Percentiles rank a stretch among this genome's conserved stretches.
Conservation (phyloP, 805 yeast genomes). For the Kazachstania kunashirensis region DNA sequence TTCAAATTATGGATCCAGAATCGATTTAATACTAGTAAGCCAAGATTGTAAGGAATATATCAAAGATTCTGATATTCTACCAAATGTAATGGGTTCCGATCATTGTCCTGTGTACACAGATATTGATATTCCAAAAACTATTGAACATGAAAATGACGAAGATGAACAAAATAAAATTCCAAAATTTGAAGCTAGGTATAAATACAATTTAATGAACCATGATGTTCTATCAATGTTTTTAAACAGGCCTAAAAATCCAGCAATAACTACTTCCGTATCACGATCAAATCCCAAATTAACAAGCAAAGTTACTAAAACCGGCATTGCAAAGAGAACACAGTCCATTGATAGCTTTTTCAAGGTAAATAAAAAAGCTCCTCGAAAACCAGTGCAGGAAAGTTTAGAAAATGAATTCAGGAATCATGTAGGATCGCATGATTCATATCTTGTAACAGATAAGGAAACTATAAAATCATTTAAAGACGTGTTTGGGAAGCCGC, state of each 20-base stretch:
- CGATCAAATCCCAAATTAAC: not conserved
- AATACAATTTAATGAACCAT: slow-evolving; percentile 34
- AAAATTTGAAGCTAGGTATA: slow-evolving; percentile 45
- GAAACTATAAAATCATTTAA: slow-evolving; percentile 1
- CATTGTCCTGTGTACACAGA: slow-evolving; percentile 89
- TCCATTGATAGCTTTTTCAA: slow-evolving; percentile 9
- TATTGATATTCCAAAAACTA: no score
- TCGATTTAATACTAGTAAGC: slow-evolving; percentile 63
- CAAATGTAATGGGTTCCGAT: slow-evolving; percentile 73
- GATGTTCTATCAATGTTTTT: slow-evolving; percentile 32
- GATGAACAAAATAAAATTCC: slow-evolving; percentile 16
- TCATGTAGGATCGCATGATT: not conserved
- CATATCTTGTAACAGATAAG: not conserved
- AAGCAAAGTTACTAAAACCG: slow-evolving; percentile 1
- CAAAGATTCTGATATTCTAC: slow-evolving; percentile 46
- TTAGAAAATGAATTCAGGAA: not conserved
- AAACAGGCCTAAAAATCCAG: slow-evolving; percentile 3
- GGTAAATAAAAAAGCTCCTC: not conserved
- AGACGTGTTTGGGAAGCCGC: slow-evolving; percentile 28
- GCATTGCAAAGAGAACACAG: slow-evolving; percentile 2
- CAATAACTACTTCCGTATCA: not conserved
- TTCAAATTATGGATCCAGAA: slow-evolving; percentile 77
- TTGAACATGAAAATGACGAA: not conserved
- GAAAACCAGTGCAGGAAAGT: not conserved
- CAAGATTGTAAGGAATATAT: slow-evolving; percentile 28